Evolutionary conservation across 345 rosid species (phyloP), one percentile per base, ranked within the genome.

Genomic region (Cardamine resedifolia): DNA sequence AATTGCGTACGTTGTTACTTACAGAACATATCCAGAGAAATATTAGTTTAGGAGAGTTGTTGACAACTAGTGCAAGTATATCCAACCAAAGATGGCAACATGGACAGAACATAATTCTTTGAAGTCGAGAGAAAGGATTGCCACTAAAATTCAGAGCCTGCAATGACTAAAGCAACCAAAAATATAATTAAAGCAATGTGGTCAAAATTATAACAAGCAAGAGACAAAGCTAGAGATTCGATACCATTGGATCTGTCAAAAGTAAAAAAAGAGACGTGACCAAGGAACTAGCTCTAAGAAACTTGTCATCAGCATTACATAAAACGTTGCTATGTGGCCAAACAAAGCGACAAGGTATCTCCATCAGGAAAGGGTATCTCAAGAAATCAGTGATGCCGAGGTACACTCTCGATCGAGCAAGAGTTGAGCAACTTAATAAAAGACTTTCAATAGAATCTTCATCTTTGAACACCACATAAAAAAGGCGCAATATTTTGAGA

Each of bases 361-460:
- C n/a, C n/a, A n/a, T n/a, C n/a, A n/a, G n/a, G n/a, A n/a, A n/a
- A n/a, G n/a, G n/a, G n/a, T 9, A 33, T 33, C 0, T 33, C 38
- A 33, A 33, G 38, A 9, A 9, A 33, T 33, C 38, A 33, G 11
- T 33, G 38, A 33, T 9, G 38, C 0, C 1, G 38, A 33, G 11
- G 11, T 33, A 1, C 28, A 58, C 44, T 1, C 0, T n/a, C 31
- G 64, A 59, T 20, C 20, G 31, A 21, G 12, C 31, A 21, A 38
- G 48, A 59, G 39, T 8, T 36, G 10, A 43, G 36, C 66, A 62
- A 43, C 36, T 43, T 41, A 38, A 62, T 16, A 62, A 12, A 62
- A 62, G 66, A 15, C 34, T 61, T 14, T 4, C 15, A 2, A 60
- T 6, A 39, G 66, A 21, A 38, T 14, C 19, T 60, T 39, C 12